Conservation (phyloP, 2,329 filamentous ascomycete genomes). For the Fusarium caatingaense region DNA sequence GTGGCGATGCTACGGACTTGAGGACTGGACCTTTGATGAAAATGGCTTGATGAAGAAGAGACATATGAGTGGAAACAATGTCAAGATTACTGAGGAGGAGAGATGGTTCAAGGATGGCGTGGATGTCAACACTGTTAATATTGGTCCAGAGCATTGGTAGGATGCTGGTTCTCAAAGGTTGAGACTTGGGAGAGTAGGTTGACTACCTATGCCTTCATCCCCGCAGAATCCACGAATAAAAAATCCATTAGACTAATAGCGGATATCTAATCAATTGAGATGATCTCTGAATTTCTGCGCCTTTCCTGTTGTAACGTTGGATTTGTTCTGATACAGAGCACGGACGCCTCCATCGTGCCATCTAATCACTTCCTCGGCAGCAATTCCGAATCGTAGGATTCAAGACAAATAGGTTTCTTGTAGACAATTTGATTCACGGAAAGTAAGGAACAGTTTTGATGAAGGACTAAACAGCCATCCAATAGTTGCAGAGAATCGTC, state of each 20-base stretch:
- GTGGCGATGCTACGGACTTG: conserved; percentile 88
- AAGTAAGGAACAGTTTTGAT: background rate
- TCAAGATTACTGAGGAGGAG: conserved; percentile 69
- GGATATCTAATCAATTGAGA: background rate
- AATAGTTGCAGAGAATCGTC: background rate
- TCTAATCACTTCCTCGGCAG: background rate
- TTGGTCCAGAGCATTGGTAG: conserved; percentile 51
- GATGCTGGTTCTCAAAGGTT: background rate
- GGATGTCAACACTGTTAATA: conserved; percentile 74
- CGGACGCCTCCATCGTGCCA: background rate
- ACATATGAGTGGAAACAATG: conserved; percentile 81
- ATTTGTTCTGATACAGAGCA: background rate
- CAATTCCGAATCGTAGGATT: background rate
- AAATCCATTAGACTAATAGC: background rate
- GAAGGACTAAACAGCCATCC: background rate
- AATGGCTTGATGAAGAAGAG: conserved; percentile 79
- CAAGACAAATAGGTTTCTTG: background rate
- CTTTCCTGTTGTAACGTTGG: background rate
- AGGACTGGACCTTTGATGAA: conserved; percentile 80
- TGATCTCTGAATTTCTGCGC: background rate
- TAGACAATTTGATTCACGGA: background rate
- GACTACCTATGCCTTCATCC: background rate
- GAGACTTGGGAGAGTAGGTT: background rate
- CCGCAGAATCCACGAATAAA: background rate
- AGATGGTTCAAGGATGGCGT: conserved; percentile 78